phyloP scores from a whole-genome alignment of 179 eudicot genomes.

The Beta macrorhiza region DNA sequence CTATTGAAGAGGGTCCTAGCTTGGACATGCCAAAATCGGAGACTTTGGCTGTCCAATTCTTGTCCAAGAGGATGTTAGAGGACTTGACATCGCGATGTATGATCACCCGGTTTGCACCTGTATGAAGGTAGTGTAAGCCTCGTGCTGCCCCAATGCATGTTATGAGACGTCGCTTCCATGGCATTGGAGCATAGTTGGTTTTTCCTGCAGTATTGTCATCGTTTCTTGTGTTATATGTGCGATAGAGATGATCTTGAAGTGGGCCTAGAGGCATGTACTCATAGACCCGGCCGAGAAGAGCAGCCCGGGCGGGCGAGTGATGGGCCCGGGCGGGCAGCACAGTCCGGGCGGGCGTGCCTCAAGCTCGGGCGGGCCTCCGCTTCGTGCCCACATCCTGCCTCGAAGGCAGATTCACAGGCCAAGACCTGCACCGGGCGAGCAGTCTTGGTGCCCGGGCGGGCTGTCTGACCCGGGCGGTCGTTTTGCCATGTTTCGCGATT shows the following conservation, averaged over 20 bases:
- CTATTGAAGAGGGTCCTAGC: conserved; percentile 20
- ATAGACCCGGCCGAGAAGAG: too few relatives aligned
- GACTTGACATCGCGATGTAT: conserved; percentile 47
- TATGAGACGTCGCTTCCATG: conserved; percentile 32
- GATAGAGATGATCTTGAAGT: conserved; percentile 28
- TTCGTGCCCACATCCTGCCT: too few relatives aligned
- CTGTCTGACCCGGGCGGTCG: too few relatives aligned
- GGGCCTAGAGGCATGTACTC: conserved; percentile 36
- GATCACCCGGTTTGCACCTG: conserved; percentile 27
- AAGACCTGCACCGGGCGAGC: too few relatives aligned
- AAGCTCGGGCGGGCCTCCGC: too few relatives aligned
- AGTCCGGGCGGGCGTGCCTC: too few relatives aligned
- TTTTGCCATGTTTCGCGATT: too few relatives aligned
- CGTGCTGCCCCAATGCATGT: conserved; percentile 38
- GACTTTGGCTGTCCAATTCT: conserved; percentile 39
- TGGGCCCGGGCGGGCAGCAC: too few relatives aligned
- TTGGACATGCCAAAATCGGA: conserved; percentile 42
- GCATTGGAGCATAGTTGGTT: conserved; percentile 3
- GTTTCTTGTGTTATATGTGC: not conserved
- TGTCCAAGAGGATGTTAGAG: conserved; percentile 35
- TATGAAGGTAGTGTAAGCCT: conserved; percentile 39
- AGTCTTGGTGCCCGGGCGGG: too few relatives aligned
- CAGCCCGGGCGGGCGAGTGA: too few relatives aligned
- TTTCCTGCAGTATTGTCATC: not conserved
- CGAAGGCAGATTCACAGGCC: too few relatives aligned